Evolutionary conservation across 805 yeast species (phyloP), one percentile per base, ranked within the genome.

Genomic region (Candida ascalaphidarum): DNA sequence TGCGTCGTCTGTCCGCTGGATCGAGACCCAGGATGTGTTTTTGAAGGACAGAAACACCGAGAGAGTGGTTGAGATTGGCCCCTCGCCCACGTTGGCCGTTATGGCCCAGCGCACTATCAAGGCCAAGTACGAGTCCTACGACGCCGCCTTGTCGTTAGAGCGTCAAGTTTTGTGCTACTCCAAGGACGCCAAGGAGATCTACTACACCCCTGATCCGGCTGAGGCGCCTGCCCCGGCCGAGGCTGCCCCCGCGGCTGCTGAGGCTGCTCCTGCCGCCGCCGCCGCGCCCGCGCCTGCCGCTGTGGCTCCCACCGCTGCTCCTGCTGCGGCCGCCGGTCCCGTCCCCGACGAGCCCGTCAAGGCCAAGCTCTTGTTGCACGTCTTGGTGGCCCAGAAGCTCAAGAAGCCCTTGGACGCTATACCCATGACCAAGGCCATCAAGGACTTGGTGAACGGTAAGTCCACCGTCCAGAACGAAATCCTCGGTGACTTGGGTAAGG

Each of bases 1-100:
- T 52, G 99, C 99, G 27, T 88, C 96, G 37, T 98, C 99, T 26
- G 99, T 92, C 41, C 79, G 97, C 72, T 92, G 99, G 97, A 92
- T 94, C 58, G 98, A 94, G 58, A 92, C 98, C 37, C 99, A 92
- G 64, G 98, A 92, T 66, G 97, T 92, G 34, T 82, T 92, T 55
- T 74, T 92, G 55, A 82, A 83, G 57, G 92, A 86, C 46, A 81
- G 76, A 74, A 86, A 89, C 62, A 81, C 96, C 37, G 98, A 94
- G 65, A 76, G 98, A 52, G 89, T 92, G 37, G 96, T 92, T 42
- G 99, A 92, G 62, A 84, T 92, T 40, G 99, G 99, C 31, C 99
- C 99, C 36, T 86, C 97, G 27, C 97, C 99, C 36, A 92, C 98
- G 24, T 71, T 92, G 55, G 92, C 96, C 22, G 97, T 97, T 43